phyloP scores from a whole-genome alignment of 164 flowering plant genomes.

The Umbellularia californica region DNA sequence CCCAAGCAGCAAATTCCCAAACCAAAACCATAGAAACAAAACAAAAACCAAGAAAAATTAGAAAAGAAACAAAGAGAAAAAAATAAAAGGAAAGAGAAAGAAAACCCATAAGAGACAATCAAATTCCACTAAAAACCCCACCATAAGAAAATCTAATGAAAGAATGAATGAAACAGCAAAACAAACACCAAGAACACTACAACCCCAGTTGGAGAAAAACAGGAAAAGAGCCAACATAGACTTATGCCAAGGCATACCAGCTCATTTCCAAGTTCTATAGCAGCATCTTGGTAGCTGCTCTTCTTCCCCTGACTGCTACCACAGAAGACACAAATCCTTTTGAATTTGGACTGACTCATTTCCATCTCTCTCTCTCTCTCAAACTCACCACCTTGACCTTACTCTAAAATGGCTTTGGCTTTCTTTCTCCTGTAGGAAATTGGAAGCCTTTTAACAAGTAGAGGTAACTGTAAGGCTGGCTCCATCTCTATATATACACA shows the following conservation, averaged over 20 bases:
- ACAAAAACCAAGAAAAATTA: not conserved
- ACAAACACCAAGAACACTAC: not conserved
- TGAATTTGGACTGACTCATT: constrained; percentile 56
- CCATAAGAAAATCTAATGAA: not conserved
- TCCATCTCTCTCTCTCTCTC: constrained; percentile 47
- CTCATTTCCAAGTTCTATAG: constrained; percentile 85
- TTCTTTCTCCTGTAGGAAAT: not conserved
- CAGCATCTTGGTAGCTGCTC: constrained; percentile 90
- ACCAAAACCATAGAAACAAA: not conserved
- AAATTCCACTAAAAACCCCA: not conserved
- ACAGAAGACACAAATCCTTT: constrained; percentile 95
- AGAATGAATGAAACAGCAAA: not conserved
- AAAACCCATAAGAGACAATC: not conserved
- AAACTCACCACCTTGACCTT: not conserved
- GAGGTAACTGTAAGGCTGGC: not conserved
- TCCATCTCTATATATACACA: not conserved
- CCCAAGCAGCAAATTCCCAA: not conserved
- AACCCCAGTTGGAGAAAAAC: not conserved
- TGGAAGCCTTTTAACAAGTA: not conserved
- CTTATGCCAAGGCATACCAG: constrained; percentile 42
- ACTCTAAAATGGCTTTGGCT: constrained; percentile 1
- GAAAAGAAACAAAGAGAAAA: not conserved
- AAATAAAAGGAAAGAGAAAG: not conserved
- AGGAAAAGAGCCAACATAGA: not conserved
- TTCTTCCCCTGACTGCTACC: constrained; percentile 97